Evolutionary conservation across 1,139 yeast species (phyloP), one percentile per base, ranked within the genome.

Genomic region (Blastobotrys malaysiensis): DNA sequence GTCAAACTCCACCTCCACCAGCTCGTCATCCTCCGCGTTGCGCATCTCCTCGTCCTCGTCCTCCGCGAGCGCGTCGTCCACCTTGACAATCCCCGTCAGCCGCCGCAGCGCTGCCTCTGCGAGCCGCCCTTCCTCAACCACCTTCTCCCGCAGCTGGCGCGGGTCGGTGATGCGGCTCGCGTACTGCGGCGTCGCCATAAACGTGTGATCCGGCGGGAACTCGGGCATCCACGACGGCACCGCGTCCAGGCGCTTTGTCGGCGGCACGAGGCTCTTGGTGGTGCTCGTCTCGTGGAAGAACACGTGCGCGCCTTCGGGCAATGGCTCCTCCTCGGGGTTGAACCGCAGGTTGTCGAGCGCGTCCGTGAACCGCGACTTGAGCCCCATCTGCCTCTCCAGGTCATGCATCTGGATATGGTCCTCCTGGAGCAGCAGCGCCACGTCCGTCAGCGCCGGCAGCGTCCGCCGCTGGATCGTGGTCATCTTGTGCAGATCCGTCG

Each of bases 171-270:
- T 71, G 18, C 85, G 75, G 27, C 81, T 75, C 59, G 82, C 77
- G 66, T 76, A 88, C 57, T 78, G 77, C 0, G 96, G 86, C 0
- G 97, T 87, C 52, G 82, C 78, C 69, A 82, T 83, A 66, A 86
- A 91, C 0, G 98, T 91, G 69, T 90, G 95, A 64, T 88, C 96
- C 0, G 98, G 97, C 1, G 98, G 98, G 43, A 90, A 76, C 20
- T 82, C 83, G 0, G 98, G 98, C 64, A 91, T 73, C 82, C 89
- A 89, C 3, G 72, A 64, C 0, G 95, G 95, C 3, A 88, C 77
- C 61, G 83, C 81, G 1, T 67, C 65, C n/a, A 82, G 83, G 45
- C 75, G 70, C 26, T 78, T 73, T 13, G 77, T 73, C 16, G 83
- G 76, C 0, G 93, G 66, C 46, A 58, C 63, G 53, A 60, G 63